Evolutionary conservation across 768 basidiomycete genomes (phyloP).

Genomic region (Macrolepiota albuminosa): DNA sequence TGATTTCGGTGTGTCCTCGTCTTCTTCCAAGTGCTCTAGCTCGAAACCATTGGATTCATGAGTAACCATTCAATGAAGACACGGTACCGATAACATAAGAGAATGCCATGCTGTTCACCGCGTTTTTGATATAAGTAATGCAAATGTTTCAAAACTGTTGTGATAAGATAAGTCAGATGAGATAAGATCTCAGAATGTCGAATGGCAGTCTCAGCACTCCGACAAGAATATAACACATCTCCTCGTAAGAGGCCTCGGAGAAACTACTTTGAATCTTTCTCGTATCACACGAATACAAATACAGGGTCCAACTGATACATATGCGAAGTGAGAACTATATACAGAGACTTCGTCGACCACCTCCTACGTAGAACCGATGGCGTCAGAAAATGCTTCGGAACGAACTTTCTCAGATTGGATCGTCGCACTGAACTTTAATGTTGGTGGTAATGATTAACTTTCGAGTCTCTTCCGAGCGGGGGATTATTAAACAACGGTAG

Average conservation of each 20-base stretch:
- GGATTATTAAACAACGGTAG: neutral
- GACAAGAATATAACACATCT: too few relatives aligned
- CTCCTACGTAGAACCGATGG: neutral
- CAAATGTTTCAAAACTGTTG: neutral
- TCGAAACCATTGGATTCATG: constrained; percentile 8
- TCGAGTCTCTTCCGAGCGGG: neutral
- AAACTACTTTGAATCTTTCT: too few relatives aligned
- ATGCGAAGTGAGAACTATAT: neutral
- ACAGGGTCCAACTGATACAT: neutral
- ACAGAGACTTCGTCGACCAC: neutral
- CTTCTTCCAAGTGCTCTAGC: constrained; percentile 93
- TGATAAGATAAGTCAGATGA: neutral
- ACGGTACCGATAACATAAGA: constrained; percentile 54
- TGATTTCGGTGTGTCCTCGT: constrained; percentile 66
- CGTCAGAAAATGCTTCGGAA: too few relatives aligned
- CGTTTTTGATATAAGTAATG: neutral
- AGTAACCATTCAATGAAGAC: neutral
- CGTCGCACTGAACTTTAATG: too few relatives aligned
- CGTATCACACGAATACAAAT: neutral
- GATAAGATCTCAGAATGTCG: neutral
- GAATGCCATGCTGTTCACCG: constrained; percentile 31
- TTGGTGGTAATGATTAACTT: neutral
- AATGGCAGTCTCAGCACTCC: neutral
- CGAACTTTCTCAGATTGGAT: too few relatives aligned
- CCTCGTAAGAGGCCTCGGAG: too few relatives aligned